Base-by-base conservation (phyloP, 257 asterid genomes). In the Penstemon eatonii region DNA sequence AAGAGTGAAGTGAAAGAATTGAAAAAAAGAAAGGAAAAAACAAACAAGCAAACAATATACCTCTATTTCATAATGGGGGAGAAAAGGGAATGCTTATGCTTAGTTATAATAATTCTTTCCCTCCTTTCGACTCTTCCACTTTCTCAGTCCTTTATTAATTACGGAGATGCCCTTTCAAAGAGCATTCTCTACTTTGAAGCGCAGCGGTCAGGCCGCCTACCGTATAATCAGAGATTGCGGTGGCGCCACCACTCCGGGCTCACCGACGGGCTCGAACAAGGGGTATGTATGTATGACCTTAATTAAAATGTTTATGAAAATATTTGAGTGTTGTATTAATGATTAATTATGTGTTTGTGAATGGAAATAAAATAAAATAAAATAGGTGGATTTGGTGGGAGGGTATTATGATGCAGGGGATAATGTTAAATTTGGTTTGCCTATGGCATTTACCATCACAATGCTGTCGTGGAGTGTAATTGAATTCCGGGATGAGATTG, bases 191-290 rank as follows among this genome's bases (percentile, higher is more conserved):
- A 91, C 84, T 94, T 82, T 38, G 99, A 94, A 79, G 93, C 96
- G 10, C 96, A 89, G 68, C 96, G 98, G 63, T 94, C 98, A 74
- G 99, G 99, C 63, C 89, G 80, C 69, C 85, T 94, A 11, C 99
- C 99, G 1, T 79, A 85, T 81, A 77, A 82, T 82, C 96, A 94
- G 75, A 67, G 99, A 5, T 86, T 86, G 13, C 49, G 64, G 46
- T 94, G 99, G 99, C 92, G 99, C 52, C 87, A 87, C 75, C 98
- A 94, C 70, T 94, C 99, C 38, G 98, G 90, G 84, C 93, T 91
- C 80, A 82, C 84, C 56, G 99, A 94, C 72, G 99, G 99, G 60
- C 86, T 89, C 40, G 89, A 89, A 56, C 96, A 94, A 82, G 96
- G 96, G 85, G 97, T 93, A 9, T 0, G 78, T 74, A 42, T 37